phyloP scores from a whole-genome alignment of 176 grass and related monocot genomes.

The Hordeum marinum region DNA sequence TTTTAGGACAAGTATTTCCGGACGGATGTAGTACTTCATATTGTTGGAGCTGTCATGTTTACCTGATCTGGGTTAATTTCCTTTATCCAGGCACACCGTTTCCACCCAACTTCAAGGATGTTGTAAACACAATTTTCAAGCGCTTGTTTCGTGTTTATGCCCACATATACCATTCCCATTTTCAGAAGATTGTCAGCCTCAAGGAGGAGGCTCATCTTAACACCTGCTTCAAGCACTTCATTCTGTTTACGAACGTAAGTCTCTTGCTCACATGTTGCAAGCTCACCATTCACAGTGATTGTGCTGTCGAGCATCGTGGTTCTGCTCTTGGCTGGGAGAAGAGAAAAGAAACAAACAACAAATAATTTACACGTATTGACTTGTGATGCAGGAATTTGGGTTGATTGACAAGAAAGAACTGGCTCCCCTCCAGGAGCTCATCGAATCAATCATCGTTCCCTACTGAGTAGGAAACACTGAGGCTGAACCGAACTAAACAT shows the following conservation, averaged over 20 bases:
- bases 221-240: conserved; percentile 99
- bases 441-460: conserved; percentile 93
- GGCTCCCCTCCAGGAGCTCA: conserved; percentile 90
- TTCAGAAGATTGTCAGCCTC: conserved; percentile 98
- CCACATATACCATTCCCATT: conserved; percentile 92
- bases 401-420: conserved; percentile 97
- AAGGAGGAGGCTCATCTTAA: conserved; percentile 99
- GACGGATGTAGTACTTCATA: no score
- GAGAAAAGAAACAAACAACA: neutral
- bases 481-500: neutral
- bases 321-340: neutral
- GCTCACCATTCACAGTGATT: neutral
- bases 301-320: neutral
- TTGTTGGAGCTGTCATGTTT: neutral
- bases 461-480: conserved; percentile 44
- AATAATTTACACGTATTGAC: neutral
- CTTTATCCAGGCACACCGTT: conserved; percentile 71
- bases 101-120: conserved; percentile 93
- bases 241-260: conserved; percentile 88
- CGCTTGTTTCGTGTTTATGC: conserved; percentile 96
- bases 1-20: no score
- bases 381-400: conserved; percentile 68
- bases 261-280: neutral
- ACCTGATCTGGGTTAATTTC: neutral
- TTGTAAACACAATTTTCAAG: conserved; percentile 98